Conservation (phyloP, 805 yeast species). For the Crinitomyces ghanaensis region DNA sequence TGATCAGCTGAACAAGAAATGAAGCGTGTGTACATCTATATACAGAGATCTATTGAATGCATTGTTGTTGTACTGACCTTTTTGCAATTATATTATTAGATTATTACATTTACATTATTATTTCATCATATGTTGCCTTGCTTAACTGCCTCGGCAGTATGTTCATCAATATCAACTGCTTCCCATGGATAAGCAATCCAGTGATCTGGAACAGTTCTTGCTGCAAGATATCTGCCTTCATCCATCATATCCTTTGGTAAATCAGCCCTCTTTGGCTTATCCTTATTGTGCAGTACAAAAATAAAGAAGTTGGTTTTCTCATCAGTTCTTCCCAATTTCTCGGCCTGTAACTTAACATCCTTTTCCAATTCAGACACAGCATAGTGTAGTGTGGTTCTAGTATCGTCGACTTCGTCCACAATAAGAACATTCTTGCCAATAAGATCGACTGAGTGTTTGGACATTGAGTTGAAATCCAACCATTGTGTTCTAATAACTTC, state of each 20-base stretch:
- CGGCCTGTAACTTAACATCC: slow-evolving; percentile 51
- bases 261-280: slow-evolving; percentile 68
- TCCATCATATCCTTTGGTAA: slow-evolving; percentile 52
- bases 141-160: slow-evolving; percentile 48
- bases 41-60: neutral
- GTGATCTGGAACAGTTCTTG: slow-evolving; percentile 59
- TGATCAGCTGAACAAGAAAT: slow-evolving; percentile 29
- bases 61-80: neutral
- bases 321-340: slow-evolving; percentile 42
- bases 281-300: slow-evolving; percentile 76
- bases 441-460: slow-evolving; percentile 58
- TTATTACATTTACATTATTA: too few relatives aligned
- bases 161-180: slow-evolving; percentile 67
- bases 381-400: slow-evolving; percentile 80
- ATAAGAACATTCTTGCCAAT: slow-evolving; percentile 73
- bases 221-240: slow-evolving; percentile 59
- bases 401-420: slow-evolving; percentile 87
- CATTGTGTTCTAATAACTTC: slow-evolving; percentile 85
- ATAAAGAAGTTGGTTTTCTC: slow-evolving; percentile 59
- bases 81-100: too few relatives aligned
- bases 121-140: slow-evolving; percentile 50
- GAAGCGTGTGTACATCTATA: neutral
- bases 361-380: slow-evolving; percentile 67
- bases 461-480: slow-evolving; percentile 70
- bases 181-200: slow-evolving; percentile 95